Conservation (phyloP, 352 stramenopile genomes). For the Phytophthora fragariae region DNA sequence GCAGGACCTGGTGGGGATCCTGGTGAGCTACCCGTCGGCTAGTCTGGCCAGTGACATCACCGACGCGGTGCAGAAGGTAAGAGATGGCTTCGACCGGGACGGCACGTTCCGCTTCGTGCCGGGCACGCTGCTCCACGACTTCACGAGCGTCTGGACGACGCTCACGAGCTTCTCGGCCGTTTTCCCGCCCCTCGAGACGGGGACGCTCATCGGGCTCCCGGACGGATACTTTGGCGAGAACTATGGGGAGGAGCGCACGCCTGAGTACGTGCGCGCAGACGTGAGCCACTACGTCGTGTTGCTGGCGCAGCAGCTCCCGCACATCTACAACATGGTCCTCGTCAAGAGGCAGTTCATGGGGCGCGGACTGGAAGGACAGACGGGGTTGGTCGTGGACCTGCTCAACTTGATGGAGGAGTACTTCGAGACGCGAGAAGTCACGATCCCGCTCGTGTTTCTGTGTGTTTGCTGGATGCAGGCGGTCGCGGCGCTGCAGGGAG, state of each 20-base stretch:
- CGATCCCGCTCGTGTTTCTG: constrained; percentile 31
- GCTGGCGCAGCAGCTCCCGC: neutral
- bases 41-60: neutral
- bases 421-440: constrained; percentile 23
- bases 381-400: neutral
- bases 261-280: neutral
- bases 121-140: constrained; percentile 2
- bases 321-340: neutral
- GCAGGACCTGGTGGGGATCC: constrained; percentile 18
- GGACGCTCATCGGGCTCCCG: neutral
- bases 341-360: neutral
- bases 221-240: neutral
- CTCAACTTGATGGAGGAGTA: constrained; percentile 7
- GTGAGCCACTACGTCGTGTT: neutral
- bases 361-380: neutral
- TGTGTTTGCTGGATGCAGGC: constrained; percentile 44
- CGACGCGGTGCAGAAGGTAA: neutral
- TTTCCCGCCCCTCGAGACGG: constrained; percentile 1
- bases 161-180: neutral
- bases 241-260: constrained; percentile 12
- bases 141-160: neutral
- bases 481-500: constrained; percentile 34
- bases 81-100: neutral
- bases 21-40: constrained; percentile 4
- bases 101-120: neutral